phyloP scores from a whole-genome alignment of 352 stramenopile species.

The Phytopythium sindhum region DNA sequence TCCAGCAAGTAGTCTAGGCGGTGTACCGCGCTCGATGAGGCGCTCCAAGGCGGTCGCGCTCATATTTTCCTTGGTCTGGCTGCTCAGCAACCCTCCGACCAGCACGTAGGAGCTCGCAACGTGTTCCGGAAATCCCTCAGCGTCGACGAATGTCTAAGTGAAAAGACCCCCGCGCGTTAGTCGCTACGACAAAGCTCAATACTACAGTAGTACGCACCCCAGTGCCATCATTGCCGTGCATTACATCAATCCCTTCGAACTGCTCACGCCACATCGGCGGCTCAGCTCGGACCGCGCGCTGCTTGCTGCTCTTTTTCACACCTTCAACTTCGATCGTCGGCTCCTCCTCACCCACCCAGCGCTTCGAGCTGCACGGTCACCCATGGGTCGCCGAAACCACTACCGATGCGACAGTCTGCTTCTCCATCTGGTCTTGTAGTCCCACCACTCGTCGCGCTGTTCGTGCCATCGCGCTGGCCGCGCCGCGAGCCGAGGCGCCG shows the following conservation, averaged over 20 bases:
- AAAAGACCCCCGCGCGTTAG: not conserved
- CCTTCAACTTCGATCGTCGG: not conserved
- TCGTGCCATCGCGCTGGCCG: not conserved
- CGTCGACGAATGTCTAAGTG: constrained; percentile 34
- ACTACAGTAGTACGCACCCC: constrained; percentile 43
- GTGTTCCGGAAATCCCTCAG: constrained; percentile 29
- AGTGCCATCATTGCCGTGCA: constrained; percentile 49
- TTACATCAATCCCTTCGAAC: constrained; percentile 54
- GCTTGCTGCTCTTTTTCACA: constrained; percentile 18
- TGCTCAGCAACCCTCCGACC: constrained; percentile 94
- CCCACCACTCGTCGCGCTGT: constrained; percentile 14
- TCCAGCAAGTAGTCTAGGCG: not conserved
- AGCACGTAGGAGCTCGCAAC: constrained; percentile 90
- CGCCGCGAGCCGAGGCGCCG: not conserved
- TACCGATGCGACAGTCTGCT: constrained; percentile 8
- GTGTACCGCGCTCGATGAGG: constrained; percentile 47
- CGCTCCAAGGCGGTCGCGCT: constrained; percentile 69
- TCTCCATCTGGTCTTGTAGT: constrained; percentile 17
- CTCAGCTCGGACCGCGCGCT: constrained; percentile 18
- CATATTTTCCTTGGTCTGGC: constrained; percentile 96
- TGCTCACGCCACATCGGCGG: constrained; percentile 57
- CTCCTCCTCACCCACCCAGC: not conserved
- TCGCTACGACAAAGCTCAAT: not conserved
- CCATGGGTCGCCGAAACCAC: not conserved
- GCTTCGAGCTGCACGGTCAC: not conserved